These are phyloP conservation scores for Pecoramyces ruminantium DNA, from an alignment of 192 early-diverging fungal species.

Conservation along the genomic window DNA sequence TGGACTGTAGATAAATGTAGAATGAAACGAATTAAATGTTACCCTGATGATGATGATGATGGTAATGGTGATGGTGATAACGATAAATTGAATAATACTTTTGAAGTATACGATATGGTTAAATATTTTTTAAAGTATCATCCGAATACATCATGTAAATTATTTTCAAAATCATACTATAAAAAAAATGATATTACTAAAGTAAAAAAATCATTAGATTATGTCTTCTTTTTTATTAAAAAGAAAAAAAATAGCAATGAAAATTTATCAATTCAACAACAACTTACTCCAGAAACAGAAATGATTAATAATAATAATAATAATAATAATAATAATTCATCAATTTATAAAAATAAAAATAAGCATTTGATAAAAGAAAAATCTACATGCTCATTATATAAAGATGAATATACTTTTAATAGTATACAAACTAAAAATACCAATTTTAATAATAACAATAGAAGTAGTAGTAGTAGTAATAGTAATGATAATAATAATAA, in stretches of 20 bases:
- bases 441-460: too few species aligned
- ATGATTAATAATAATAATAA: too few species aligned
- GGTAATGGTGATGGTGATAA: too few species aligned
- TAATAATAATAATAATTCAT: too few species aligned
- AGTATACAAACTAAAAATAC: too few species aligned
- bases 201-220: neutral
- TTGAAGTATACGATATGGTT: neutral
- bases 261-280: neutral
- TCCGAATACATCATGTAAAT: neutral
- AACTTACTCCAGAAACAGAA: neutral
- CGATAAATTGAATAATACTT: too few species aligned
- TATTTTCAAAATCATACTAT: neutral
- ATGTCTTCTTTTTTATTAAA: neutral
- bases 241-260: neutral
- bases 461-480: too few species aligned
- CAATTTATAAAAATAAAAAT: too few species aligned
- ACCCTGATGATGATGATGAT: neutral
- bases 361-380: too few species aligned
- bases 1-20: neutral
- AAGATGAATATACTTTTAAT: too few species aligned
- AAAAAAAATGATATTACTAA: neutral
- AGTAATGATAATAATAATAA: too few species aligned
- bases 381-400: too few species aligned
- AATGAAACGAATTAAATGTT: neutral
- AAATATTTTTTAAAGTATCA: neutral